A percentile compares a stretch with the other conserved stretches of the same genome.
Conservation (phyloP, 345 rosid species). For the Ailanthus altissimus region DNA sequence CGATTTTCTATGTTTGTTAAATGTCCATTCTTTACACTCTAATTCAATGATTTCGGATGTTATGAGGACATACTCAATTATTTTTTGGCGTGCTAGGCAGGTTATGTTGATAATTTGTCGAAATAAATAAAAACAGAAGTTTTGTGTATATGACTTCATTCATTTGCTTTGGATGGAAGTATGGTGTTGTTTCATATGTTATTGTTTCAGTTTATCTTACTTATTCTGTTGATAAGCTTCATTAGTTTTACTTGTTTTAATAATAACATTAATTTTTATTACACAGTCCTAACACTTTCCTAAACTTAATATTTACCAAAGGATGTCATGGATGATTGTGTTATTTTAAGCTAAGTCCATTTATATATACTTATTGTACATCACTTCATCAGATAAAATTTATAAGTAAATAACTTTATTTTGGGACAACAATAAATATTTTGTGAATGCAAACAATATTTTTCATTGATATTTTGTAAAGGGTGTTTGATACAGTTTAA, state of each 20-base stretch:
- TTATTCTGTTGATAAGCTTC: no score
- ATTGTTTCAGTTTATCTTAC: no score
- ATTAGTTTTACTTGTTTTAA: not conserved
- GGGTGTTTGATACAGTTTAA: conserved; percentile 9
- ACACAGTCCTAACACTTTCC: not conserved
- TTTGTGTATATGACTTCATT: no score
- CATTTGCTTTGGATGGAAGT: no score
- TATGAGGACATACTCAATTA: not conserved
- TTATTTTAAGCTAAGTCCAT: not conserved
- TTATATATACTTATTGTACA: not conserved
- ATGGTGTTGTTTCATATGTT: no score
- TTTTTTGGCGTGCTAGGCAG: not conserved
- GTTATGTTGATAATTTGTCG: no score
- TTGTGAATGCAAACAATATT: not conserved
- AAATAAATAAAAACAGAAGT: no score
- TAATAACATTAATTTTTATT: not conserved
- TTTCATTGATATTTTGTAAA: conserved; percentile 1
- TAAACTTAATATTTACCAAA: not conserved
- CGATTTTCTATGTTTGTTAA: no score
- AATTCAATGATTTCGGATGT: no score
- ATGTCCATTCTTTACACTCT: no score
- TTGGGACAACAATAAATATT: not conserved
- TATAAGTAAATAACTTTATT: not conserved
- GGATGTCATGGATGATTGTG: not conserved
- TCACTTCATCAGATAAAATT: not conserved